Percentiles rank a stretch among this genome's conserved stretches.
phyloP scores from a whole-genome alignment of 1,139 yeast genomes.

The Diutina sp. region DNA sequence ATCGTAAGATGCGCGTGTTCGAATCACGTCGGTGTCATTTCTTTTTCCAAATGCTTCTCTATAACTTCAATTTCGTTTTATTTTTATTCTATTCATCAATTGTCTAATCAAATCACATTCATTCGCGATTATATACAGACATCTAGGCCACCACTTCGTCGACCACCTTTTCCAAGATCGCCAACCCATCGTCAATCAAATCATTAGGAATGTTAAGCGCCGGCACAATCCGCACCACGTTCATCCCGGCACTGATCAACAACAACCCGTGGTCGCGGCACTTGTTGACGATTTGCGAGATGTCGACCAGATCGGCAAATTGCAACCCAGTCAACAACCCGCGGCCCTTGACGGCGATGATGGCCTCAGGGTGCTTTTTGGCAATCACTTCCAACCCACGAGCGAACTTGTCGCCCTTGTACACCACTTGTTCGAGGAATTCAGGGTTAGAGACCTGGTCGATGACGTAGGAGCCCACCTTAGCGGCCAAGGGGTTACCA shows the following conservation, averaged over 20 bases:
- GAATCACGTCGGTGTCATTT: not conserved
- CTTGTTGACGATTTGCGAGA: conserved; percentile 47
- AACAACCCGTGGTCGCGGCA: conserved; percentile 74
- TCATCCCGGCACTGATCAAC: conserved; percentile 83
- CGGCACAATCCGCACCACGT: conserved; percentile 83
- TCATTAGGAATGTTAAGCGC: conserved; percentile 74
- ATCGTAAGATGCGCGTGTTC: not conserved
- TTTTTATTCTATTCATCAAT: not conserved
- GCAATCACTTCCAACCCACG: conserved; percentile 39
- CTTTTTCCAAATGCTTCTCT: not conserved
- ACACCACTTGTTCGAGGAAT: conserved; percentile 46
- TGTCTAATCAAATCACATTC: not conserved
- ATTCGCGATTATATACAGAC: not conserved
- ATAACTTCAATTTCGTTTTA: too few relatives aligned
- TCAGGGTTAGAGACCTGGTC: conserved; percentile 47
- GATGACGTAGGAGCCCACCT: conserved; percentile 68
- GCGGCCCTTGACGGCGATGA: conserved; percentile 67
- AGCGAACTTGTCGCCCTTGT: conserved; percentile 43
- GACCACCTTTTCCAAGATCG: conserved; percentile 43
- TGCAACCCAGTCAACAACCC: conserved; percentile 83
- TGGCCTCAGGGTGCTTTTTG: conserved; percentile 42
- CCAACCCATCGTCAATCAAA: conserved; percentile 56
- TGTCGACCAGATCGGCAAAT: conserved; percentile 43
- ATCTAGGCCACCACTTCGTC: not conserved
- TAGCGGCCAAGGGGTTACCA: conserved; percentile 87